These are phyloP conservation scores for Tuber umbilicatum DNA, from an alignment of 495 filamentous ascomycete genomes.

Conservation along the genomic window DNA sequence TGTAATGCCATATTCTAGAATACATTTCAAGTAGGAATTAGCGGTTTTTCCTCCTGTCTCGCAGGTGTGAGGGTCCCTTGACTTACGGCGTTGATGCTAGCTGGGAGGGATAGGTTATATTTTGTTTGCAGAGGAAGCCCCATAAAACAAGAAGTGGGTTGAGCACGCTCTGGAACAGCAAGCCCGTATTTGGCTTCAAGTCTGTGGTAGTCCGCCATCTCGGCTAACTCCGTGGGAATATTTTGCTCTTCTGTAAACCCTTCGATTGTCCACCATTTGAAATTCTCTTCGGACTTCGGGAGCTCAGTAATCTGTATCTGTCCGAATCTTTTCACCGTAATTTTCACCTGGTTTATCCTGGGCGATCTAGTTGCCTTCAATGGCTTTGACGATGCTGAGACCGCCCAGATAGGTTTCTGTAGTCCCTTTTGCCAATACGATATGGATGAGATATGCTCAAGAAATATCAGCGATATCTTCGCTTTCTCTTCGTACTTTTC, in stretches of 20 bases:
- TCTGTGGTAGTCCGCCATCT: conserved; percentile 18
- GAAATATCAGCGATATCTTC: conserved; percentile 26
- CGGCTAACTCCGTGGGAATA: conserved; percentile 6
- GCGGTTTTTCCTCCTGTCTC: conserved; percentile 4
- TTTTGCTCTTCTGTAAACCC: background rate
- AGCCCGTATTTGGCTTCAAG: conserved; percentile 45
- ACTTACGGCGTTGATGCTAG: conserved; percentile 41
- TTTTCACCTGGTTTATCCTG: background rate
- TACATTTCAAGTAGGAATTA: background rate
- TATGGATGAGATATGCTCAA: conserved; percentile 21
- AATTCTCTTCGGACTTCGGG: background rate
- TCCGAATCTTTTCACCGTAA: background rate
- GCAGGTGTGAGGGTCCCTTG: conserved; percentile 33
- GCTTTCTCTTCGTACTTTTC: conserved; percentile 19
- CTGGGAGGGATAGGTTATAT: conserved; percentile 16
- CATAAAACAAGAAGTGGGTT: conserved; percentile 32
- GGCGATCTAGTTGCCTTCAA: background rate
- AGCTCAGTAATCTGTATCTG: background rate
- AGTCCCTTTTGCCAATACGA: conserved; percentile 19
- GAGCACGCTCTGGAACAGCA: conserved; percentile 28
- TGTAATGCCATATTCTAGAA: conserved; percentile 20
- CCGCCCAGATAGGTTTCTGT: conserved; percentile 16
- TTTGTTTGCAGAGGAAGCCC: conserved; percentile 39
- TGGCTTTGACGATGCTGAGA: conserved; percentile 4
- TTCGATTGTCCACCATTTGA: conserved; percentile 8